A percentile compares a stretch with the other conserved stretches of the same genome.
phyloP scores from a whole-genome alignment of 768 basidiomycete genomes.

The Hortiboletus campestris region DNA sequence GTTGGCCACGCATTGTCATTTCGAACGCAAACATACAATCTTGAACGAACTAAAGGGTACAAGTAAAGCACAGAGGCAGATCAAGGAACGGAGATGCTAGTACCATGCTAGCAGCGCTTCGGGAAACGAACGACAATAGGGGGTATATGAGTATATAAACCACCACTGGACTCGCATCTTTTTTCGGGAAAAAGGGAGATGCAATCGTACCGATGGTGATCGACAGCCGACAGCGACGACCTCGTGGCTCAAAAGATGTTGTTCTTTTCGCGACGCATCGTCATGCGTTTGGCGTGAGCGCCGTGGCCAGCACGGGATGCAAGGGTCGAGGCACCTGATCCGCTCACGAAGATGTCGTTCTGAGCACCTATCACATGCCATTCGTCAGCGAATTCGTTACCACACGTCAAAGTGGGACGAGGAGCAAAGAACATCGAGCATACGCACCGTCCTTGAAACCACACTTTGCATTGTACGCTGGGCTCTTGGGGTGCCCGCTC shows the following conservation, averaged over 20 bases:
- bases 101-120: neutral
- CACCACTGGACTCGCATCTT: neutral
- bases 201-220: neutral
- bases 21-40: neutral
- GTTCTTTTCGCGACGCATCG: neutral
- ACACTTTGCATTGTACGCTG: conserved; percentile 13
- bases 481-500: neutral
- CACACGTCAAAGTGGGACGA: neutral
- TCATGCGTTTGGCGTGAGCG: neutral
- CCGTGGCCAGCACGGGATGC: neutral
- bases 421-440: neutral
- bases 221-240: neutral
- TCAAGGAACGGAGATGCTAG: neutral
- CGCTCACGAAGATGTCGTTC: conserved; percentile 13
- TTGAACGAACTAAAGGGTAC: neutral
- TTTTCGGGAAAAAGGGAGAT: too few relatives aligned
- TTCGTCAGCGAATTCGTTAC: neutral
- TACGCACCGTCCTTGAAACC: conserved; percentile 14
- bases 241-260: neutral
- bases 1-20: neutral
- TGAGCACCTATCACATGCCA: conserved; percentile 12
- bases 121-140: neutral
- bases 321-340: neutral
- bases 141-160: neutral
- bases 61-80: neutral